A percentile compares a stretch with the other conserved stretches of the same genome.
These are phyloP conservation scores for Termitomyces sp. DNA, from an alignment of 768 basidiomycete genomes.

Conservation along the genomic window DNA sequence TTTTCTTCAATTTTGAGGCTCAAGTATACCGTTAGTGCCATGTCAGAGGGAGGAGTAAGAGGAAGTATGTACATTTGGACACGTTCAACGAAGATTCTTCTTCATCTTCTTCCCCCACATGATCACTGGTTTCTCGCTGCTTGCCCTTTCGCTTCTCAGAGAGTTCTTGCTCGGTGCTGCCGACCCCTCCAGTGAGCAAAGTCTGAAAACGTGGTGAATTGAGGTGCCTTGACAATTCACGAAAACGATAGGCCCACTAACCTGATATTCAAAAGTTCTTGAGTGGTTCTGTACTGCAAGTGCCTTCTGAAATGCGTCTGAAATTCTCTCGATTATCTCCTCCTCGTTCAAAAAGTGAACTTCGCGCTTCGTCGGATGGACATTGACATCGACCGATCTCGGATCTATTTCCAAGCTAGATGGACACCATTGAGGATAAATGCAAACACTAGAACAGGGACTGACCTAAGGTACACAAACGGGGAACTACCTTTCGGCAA, in stretches of 20 bases:
- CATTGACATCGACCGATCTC: conserved; percentile 89
- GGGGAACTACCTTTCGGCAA: conserved; percentile 87
- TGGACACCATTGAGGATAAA: neutral
- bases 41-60: neutral
- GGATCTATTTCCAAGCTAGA: conserved; percentile 78
- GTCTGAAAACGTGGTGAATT: conserved; percentile 35
- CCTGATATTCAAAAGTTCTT: conserved; percentile 72
- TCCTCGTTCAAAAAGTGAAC: conserved; percentile 95
- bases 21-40: neutral
- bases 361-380: conserved; percentile 96
- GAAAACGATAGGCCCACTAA: conserved; percentile 14
- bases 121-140: conserved; percentile 21
- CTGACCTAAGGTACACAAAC: conserved; percentile 92
- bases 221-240: neutral
- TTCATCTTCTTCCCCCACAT: conserved; percentile 21
- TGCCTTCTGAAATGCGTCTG: conserved; percentile 63
- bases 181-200: conserved; percentile 48
- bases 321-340: conserved; percentile 69
- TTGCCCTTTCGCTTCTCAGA: conserved; percentile 37
- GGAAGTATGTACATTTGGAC: conserved; percentile 17
- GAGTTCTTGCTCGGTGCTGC: conserved; percentile 20
- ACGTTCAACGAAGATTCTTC: conserved; percentile 19
- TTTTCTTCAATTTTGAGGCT: conserved; percentile 31
- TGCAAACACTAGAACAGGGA: neutral
- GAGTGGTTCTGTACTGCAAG: conserved; percentile 60